A percentile compares a stretch with the other conserved stretches of the same genome.
Evolutionary conservation across 495 filamentous ascomycete species (phyloP).

Genomic region (Penicillium steckii): DNA sequence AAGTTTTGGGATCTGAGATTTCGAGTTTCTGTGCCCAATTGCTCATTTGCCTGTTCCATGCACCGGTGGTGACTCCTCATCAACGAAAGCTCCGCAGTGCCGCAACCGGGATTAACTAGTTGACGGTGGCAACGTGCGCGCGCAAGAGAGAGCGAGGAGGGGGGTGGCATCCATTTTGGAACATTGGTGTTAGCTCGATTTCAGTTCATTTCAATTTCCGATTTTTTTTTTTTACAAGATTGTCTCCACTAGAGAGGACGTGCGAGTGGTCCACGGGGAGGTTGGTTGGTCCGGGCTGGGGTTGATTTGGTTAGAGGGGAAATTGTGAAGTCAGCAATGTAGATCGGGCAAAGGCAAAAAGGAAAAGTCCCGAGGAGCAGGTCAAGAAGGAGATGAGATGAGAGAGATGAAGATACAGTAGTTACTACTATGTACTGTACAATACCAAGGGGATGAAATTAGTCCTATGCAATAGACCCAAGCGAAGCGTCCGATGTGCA

Average conservation of each 20-base stretch:
- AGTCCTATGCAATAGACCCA: conserved; percentile 13
- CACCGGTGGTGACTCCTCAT: conserved; percentile 5
- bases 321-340: conserved; percentile 10
- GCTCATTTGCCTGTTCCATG: neutral
- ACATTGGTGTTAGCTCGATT: conserved; percentile 8
- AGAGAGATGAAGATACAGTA: neutral
- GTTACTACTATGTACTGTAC: too few relatives aligned
- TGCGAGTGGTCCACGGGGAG: conserved; percentile 14
- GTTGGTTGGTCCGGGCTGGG: neutral
- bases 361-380: neutral
- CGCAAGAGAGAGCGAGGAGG: neutral
- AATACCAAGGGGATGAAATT: neutral
- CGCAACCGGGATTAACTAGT: conserved; percentile 24
- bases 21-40: neutral
- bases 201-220: neutral
- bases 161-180: conserved; percentile 11
- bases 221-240: conserved; percentile 1
- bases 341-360: conserved; percentile 12
- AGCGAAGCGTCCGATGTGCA: too few relatives aligned
- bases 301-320: neutral
- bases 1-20: conserved; percentile 5
- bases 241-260: conserved; percentile 5
- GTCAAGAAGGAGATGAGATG: neutral
- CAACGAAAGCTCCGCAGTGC: conserved; percentile 10
- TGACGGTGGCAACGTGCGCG: conserved; percentile 14